A percentile compares a stretch with the other conserved stretches of the same genome.
Evolutionary conservation across 441 rosid genomes (phyloP).

Genomic region (Adansonia grandidieri): DNA sequence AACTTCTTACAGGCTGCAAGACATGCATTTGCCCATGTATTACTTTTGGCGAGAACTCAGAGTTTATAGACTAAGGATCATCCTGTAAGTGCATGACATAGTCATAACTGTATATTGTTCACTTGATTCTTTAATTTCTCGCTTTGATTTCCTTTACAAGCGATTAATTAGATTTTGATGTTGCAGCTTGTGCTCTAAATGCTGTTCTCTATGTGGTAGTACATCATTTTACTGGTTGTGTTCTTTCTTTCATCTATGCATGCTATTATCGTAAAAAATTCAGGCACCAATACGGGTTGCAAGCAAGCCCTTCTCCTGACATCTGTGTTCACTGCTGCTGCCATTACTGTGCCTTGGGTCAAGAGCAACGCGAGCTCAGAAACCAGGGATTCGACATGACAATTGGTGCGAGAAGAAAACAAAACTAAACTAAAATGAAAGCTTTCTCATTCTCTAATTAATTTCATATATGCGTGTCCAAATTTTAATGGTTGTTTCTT

Average conservation of each 20-base stretch:
- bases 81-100: background rate
- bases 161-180: too few species aligned
- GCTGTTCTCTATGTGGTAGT: conserved; percentile 51
- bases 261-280: conserved; percentile 57
- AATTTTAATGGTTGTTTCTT: background rate
- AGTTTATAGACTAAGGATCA: conserved; percentile 59
- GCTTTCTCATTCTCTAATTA: background rate
- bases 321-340: conserved; percentile 55
- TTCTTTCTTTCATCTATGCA: conserved; percentile 42
- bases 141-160: too few species aligned
- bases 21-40: conserved; percentile 73
- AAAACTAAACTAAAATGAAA: too few species aligned
- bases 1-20: conserved; percentile 47
- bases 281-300: conserved; percentile 47
- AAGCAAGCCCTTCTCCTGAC: conserved; percentile 48
- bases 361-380: conserved; percentile 61
- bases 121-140: too few species aligned
- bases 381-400: conserved; percentile 44
- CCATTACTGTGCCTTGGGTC: conserved; percentile 58
- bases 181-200: conserved; percentile 41
- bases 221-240: conserved; percentile 37
- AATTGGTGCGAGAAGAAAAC: conserved; percentile 36
- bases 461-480: background rate
- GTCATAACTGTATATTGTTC: too few species aligned
- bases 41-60: conserved; percentile 64